phyloP scores from a whole-genome alignment of 352 stramenopile genomes.

The Phytophthora hybrid region DNA sequence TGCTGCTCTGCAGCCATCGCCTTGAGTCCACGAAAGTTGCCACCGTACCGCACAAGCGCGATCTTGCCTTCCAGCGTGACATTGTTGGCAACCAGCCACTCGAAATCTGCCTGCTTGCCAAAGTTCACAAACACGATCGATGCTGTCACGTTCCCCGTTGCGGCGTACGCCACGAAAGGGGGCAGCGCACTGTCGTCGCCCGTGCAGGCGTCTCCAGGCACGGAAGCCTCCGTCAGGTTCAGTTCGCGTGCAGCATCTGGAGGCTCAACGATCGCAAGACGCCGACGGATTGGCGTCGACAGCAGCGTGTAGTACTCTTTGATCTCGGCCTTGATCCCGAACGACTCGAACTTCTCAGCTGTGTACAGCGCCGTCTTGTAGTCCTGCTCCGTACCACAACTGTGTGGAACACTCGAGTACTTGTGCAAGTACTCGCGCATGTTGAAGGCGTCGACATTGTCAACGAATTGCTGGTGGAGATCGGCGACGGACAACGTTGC shows the following conservation, averaged over 20 bases:
- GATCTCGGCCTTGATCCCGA: constrained; percentile 61
- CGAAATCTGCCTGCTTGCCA: constrained; percentile 75
- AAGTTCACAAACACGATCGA: constrained; percentile 90
- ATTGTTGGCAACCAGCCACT: constrained; percentile 54
- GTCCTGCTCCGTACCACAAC: constrained; percentile 32
- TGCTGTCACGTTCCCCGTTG: constrained; percentile 67
- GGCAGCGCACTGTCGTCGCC: constrained; percentile 59
- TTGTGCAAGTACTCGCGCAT: constrained; percentile 60
- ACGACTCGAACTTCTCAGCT: constrained; percentile 32
- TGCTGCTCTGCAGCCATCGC: constrained; percentile 72
- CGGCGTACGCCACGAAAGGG: constrained; percentile 85
- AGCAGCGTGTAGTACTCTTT: constrained; percentile 75
- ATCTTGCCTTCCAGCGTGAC: constrained; percentile 69
- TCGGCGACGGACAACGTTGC: background rate
- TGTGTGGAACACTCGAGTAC: constrained; percentile 40
- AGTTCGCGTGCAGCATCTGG: constrained; percentile 30
- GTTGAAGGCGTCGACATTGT: constrained; percentile 30
- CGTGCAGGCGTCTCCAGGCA: constrained; percentile 73
- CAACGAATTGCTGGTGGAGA: constrained; percentile 35
- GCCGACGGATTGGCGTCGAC: constrained; percentile 62
- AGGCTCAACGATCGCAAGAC: constrained; percentile 53
- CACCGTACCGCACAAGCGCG: constrained; percentile 74
- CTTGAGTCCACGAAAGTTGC: constrained; percentile 62
- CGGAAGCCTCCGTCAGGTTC: constrained; percentile 63
- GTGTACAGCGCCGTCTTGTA: constrained; percentile 36